Conservation (phyloP, 2,329 filamentous ascomycete species). For the Sarocladium oryzae region DNA sequence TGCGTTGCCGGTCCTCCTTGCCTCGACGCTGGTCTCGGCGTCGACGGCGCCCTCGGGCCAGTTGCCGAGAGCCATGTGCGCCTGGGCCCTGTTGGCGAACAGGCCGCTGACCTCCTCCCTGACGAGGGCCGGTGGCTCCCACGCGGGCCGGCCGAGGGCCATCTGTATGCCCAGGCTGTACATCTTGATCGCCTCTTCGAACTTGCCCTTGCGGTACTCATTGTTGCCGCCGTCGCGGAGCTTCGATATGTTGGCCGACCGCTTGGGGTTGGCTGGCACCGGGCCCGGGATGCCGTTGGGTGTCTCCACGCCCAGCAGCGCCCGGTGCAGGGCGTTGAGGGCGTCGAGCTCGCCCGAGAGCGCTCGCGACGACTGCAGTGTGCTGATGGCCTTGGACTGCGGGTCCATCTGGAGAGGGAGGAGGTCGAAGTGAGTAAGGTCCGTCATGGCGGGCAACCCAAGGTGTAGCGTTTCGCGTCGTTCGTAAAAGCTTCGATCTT, state of each 20-base stretch:
- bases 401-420: constrained; percentile 78
- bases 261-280: constrained; percentile 87
- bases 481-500: no score
- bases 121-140: constrained; percentile 81
- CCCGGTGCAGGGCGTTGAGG: constrained; percentile 74
- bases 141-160: constrained; percentile 73
- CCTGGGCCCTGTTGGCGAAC: constrained; percentile 84
- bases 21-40: constrained; percentile 81
- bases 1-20: constrained; percentile 77
- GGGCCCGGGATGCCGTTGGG: constrained; percentile 61
- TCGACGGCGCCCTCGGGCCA: constrained; percentile 88
- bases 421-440: constrained; percentile 69
- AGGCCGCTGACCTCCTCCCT: constrained; percentile 76
- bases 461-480: neutral
- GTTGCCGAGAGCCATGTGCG: constrained; percentile 71
- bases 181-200: constrained; percentile 68
- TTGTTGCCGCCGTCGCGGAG: constrained; percentile 82
- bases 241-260: constrained; percentile 80
- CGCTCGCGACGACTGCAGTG: constrained; percentile 38
- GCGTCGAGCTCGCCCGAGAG: constrained; percentile 60
- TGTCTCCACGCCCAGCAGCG: constrained; percentile 49
- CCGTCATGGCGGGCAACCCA: constrained; percentile 39
- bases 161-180: constrained; percentile 88
- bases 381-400: constrained; percentile 66
- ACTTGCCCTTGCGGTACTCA: constrained; percentile 71